A percentile compares a stretch with the other conserved stretches of the same genome.
These are phyloP conservation scores for Penium margaritaceum DNA, from an alignment of 139 green algal species.

Conservation along the genomic window DNA sequence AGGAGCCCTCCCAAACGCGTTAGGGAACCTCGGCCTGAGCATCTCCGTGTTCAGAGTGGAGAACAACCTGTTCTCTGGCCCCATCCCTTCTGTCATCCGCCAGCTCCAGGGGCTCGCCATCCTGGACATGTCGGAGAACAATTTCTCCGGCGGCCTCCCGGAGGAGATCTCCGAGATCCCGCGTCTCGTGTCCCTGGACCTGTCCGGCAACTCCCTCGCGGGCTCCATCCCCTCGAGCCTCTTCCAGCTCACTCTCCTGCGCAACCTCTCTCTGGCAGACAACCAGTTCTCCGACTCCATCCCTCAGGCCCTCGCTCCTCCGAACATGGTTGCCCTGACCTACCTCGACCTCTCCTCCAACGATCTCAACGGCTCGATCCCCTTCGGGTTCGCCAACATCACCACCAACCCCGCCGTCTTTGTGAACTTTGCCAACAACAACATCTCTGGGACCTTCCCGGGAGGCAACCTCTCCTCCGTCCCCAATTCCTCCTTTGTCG, in stretches of 20 bases:
- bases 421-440: slow-evolving; percentile 11
- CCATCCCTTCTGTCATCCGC: neutral
- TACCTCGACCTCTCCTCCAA: slow-evolving; percentile 16
- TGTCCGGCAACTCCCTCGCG: slow-evolving; percentile 12
- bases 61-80: neutral
- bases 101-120: neutral
- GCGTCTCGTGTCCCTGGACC: neutral
- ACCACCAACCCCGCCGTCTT: too few relatives aligned
- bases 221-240: neutral
- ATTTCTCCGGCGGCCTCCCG: slow-evolving; percentile 7
- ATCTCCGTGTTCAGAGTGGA: neutral
- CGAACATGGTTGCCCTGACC: neutral
- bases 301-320: neutral
- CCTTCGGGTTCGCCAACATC: neutral
- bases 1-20: neutral
- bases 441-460: slow-evolving; percentile 16
- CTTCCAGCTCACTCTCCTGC: neutral
- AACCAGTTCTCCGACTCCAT: slow-evolving; percentile 13
- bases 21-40: neutral
- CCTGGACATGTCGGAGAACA: slow-evolving; percentile 19
- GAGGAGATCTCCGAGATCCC: too few relatives aligned
- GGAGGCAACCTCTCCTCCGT: neutral
- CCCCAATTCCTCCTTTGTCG: neutral
- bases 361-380: neutral
- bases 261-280: neutral